Conservation (phyloP, 768 basidiomycete genomes). For the Hortiboletus flavorubellus region DNA sequence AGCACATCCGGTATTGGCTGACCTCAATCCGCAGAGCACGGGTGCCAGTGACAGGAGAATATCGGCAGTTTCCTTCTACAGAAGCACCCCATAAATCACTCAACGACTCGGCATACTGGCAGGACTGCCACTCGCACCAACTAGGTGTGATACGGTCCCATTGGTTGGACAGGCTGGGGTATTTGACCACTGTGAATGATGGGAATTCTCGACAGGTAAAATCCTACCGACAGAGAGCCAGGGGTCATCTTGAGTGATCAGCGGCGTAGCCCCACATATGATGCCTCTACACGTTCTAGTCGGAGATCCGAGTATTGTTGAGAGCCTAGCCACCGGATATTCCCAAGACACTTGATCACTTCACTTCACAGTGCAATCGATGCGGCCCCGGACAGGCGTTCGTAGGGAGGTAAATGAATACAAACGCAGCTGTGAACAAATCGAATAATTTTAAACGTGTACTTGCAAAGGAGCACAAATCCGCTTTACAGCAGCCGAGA, state of each 20-base stretch:
- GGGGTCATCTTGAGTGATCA: no score
- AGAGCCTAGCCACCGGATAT: neutral
- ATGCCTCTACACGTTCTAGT: neutral
- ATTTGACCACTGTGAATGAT: neutral
- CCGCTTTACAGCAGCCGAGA: no score
- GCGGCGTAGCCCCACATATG: neutral
- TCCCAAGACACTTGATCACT: neutral
- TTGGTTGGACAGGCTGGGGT: no score
- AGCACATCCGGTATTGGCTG: neutral
- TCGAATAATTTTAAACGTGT: neutral
- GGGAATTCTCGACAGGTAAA: neutral
- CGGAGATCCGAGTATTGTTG: neutral
- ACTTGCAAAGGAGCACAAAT: neutral
- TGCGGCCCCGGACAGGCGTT: neutral
- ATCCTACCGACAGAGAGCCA: neutral
- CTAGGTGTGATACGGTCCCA: neutral
- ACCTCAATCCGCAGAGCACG: neutral
- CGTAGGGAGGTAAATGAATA: neutral
- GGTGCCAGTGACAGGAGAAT: no score
- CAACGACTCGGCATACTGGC: neutral
- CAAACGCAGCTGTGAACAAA: neutral
- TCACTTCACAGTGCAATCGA: neutral
- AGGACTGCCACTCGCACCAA: neutral
- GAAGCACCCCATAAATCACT: no score
- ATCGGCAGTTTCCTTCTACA: neutral